Evolutionary conservation across 257 asterid species (phyloP).

Genomic region (Nicotiana otophora): DNA sequence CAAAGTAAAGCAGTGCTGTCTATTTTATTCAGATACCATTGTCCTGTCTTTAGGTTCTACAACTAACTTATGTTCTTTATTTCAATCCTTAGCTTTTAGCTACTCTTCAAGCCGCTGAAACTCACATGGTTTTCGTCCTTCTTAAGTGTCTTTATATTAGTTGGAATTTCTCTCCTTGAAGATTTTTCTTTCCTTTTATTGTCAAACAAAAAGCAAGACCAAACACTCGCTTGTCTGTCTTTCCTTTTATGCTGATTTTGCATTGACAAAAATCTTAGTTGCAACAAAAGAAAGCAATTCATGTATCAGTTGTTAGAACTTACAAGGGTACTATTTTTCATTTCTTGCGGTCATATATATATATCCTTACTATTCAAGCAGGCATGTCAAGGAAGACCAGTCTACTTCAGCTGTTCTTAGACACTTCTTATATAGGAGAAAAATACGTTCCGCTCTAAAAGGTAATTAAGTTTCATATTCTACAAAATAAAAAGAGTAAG

Average conservation of each 20-base stretch:
- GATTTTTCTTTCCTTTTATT: not conserved
- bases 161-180: not conserved
- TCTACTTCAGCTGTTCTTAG: no score
- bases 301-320: no score
- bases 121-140: conserved; percentile 26
- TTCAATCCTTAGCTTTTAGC: conserved; percentile 15
- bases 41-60: conserved; percentile 10
- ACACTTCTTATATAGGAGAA: no score
- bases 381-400: no score
- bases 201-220: not conserved
- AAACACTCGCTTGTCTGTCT: not conserved
- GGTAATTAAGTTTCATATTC: no score
- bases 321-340: no score
- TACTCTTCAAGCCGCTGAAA: conserved; percentile 12
- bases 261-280: no score
- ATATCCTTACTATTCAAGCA: no score
- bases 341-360: no score
- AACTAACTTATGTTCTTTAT: conserved; percentile 7
- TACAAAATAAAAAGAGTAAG: no score
- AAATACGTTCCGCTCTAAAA: no score
- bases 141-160: conserved; percentile 26
- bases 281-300: no score
- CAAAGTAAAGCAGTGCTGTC: not conserved
- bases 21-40: not conserved
- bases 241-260: not conserved